Evolutionary conservation across 1,284 basidiomycete genomes (phyloP).

Genomic region (Porogramme epimiltina): DNA sequence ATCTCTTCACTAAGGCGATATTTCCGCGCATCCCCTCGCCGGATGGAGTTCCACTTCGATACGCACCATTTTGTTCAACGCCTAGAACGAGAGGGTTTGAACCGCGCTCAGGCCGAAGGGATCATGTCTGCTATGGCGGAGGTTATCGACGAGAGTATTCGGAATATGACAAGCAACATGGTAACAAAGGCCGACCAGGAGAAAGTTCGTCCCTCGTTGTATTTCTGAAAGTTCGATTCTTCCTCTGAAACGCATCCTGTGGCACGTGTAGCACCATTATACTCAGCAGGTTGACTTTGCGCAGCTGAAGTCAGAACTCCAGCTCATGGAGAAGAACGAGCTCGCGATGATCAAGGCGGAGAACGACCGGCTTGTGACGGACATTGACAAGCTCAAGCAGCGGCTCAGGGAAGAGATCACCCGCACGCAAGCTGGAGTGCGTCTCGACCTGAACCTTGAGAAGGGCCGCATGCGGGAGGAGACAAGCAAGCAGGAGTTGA

Average conservation of each 20-base stretch:
- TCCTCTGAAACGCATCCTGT: not conserved
- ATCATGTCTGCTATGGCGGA: slow-evolving; percentile 95
- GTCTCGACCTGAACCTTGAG: slow-evolving; percentile 95
- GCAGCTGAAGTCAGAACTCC: slow-evolving; percentile 94
- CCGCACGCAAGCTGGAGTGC: slow-evolving; percentile 91
- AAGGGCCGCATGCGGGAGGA: slow-evolving; percentile 97
- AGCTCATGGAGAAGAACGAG: slow-evolving; percentile 97
- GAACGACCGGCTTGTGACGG: slow-evolving; percentile 88
- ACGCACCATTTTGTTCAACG: slow-evolving; percentile 93
- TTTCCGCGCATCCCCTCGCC: slow-evolving; percentile 15
- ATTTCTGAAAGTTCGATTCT: too few species aligned
- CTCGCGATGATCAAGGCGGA: slow-evolving; percentile 94
- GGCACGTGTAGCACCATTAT: slow-evolving; percentile 75
- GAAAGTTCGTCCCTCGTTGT: slow-evolving; percentile 56
- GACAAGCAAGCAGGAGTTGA: slow-evolving; percentile 89
- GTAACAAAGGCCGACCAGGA: slow-evolving; percentile 94
- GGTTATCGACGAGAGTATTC: slow-evolving; percentile 92
- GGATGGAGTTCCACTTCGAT: slow-evolving; percentile 80
- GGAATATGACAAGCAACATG: slow-evolving; percentile 93
- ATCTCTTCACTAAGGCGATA: slow-evolving; percentile 1
- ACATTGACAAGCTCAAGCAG: slow-evolving; percentile 97
- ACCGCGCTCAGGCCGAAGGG: slow-evolving; percentile 88
- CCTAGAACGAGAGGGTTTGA: slow-evolving; percentile 85
- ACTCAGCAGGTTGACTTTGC: slow-evolving; percentile 98
- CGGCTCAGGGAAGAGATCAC: slow-evolving; percentile 90